These are phyloP conservation scores for Orychophragmus violaceus DNA, from an alignment of 345 rosid species.

Conservation along the genomic window DNA sequence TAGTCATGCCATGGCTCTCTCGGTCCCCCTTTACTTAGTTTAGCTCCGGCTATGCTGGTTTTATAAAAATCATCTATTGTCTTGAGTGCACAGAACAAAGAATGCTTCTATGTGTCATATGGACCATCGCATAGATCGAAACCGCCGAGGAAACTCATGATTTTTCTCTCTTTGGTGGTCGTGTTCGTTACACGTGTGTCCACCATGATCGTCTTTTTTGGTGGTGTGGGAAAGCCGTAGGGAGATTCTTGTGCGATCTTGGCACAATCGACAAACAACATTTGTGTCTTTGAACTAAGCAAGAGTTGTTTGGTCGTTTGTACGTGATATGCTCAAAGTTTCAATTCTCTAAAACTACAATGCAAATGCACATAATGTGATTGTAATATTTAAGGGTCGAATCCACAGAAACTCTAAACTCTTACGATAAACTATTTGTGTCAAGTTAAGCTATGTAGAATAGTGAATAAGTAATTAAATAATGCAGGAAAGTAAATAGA, in stretches of 20 bases:
- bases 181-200: conserved; percentile 36
- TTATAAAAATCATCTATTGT: conserved; percentile 59
- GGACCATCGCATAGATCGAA: conserved; percentile 79
- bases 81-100: conserved; percentile 60
- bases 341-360: too few relatives aligned
- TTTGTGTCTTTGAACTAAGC: conserved; percentile 60
- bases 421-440: too few relatives aligned
- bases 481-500: too few relatives aligned
- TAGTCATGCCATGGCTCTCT: conserved; percentile 94
- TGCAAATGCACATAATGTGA: too few relatives aligned
- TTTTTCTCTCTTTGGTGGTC: conserved; percentile 43
- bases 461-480: too few relatives aligned
- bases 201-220: conserved; percentile 75
- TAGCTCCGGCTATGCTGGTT: conserved; percentile 59
- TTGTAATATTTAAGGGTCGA: too few relatives aligned
- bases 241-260: conserved; percentile 60
- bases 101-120: conserved; percentile 77
- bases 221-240: conserved; percentile 79
- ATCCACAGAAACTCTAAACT: too few relatives aligned
- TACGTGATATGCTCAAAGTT: too few relatives aligned
- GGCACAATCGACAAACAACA: conserved; percentile 56
- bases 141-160: conserved; percentile 81
- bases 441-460: too few relatives aligned
- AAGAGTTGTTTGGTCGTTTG: conserved; percentile 56
- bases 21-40: conserved; percentile 75